Evolutionary conservation across 768 basidiomycete species (phyloP).

Genomic region (Saitozyma podzolica): DNA sequence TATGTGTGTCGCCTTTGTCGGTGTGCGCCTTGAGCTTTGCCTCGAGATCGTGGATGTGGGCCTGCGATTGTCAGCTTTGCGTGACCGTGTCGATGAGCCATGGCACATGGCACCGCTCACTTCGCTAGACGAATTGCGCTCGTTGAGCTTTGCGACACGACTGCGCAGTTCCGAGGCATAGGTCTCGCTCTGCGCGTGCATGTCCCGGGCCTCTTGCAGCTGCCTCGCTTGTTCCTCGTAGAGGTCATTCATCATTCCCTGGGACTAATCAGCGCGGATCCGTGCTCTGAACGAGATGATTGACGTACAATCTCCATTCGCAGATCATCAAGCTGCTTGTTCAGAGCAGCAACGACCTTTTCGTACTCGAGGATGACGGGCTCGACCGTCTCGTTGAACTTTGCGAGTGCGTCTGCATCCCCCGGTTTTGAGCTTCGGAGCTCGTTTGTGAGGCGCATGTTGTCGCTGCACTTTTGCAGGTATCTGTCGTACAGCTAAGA

Average conservation of each 20-base stretch:
- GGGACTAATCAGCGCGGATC: conserved; percentile 8
- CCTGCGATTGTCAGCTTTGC: conserved; percentile 57
- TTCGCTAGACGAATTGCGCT: conserved; percentile 89
- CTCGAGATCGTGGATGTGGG: conserved; percentile 90
- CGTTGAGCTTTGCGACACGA: conserved; percentile 76
- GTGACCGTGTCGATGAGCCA: no score
- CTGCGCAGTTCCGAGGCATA: conserved; percentile 83
- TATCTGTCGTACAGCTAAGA: conserved; percentile 41
- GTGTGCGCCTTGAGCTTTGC: conserved; percentile 83
- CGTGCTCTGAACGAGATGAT: neutral
- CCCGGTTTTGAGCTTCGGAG: conserved; percentile 27
- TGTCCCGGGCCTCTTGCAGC: conserved; percentile 57
- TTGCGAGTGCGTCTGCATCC: conserved; percentile 38
- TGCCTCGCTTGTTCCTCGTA: conserved; percentile 89
- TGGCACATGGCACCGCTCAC: conserved; percentile 55
- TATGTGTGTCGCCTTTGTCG: conserved; percentile 73
- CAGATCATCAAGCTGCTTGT: conserved; percentile 54
- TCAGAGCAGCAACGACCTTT: conserved; percentile 91
- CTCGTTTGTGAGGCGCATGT: conserved; percentile 43
- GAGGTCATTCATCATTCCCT: conserved; percentile 83
- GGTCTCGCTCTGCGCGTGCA: conserved; percentile 64
- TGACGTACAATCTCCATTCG: conserved; percentile 32
- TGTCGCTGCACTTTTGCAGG: conserved; percentile 42
- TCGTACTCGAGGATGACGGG: conserved; percentile 95
- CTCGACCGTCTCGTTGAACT: conserved; percentile 64